These are phyloP conservation scores for Russula emetica DNA, from an alignment of 768 basidiomycete genomes.

Conservation along the genomic window DNA sequence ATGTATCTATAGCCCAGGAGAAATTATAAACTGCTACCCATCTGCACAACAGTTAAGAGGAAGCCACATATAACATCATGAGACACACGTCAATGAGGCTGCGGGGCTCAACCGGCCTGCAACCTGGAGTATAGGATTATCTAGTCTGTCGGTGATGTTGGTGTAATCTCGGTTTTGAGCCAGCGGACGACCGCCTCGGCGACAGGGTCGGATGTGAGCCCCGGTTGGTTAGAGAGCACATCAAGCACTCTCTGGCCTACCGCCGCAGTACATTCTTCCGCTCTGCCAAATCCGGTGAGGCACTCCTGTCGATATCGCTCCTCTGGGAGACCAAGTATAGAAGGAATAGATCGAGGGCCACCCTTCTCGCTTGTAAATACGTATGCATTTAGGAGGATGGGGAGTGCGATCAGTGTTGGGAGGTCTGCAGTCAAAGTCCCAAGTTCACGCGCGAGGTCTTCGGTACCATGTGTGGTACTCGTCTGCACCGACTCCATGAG, in stretches of 20 bases:
- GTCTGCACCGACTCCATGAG: constrained; percentile 47
- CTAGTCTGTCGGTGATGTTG: constrained; percentile 19
- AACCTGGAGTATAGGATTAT: background rate
- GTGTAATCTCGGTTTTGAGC: constrained; percentile 29
- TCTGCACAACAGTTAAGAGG: background rate
- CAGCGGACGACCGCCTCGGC: constrained; percentile 27
- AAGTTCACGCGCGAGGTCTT: constrained; percentile 42
- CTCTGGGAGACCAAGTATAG: constrained; percentile 55
- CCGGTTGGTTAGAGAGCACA: constrained; percentile 36
- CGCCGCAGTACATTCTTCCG: constrained; percentile 63
- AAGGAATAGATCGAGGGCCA: constrained; percentile 43
- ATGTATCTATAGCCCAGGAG: background rate
- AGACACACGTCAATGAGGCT: background rate
- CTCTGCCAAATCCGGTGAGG: constrained; percentile 69
- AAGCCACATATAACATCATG: background rate
- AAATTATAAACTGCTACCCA: background rate
- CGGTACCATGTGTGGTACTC: constrained; percentile 23
- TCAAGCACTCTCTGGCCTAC: constrained; percentile 58
- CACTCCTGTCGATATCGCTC: constrained; percentile 64
- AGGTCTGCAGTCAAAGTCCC: constrained; percentile 55
- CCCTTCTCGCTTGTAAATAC: constrained; percentile 29
- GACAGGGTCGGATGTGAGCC: constrained; percentile 26
- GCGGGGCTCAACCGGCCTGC: background rate
- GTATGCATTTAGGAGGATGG: constrained; percentile 55
- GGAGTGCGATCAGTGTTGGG: constrained; percentile 70